phyloP scores from a whole-genome alignment of 768 basidiomycete species.

The Phanerodontia chrysosporium region DNA sequence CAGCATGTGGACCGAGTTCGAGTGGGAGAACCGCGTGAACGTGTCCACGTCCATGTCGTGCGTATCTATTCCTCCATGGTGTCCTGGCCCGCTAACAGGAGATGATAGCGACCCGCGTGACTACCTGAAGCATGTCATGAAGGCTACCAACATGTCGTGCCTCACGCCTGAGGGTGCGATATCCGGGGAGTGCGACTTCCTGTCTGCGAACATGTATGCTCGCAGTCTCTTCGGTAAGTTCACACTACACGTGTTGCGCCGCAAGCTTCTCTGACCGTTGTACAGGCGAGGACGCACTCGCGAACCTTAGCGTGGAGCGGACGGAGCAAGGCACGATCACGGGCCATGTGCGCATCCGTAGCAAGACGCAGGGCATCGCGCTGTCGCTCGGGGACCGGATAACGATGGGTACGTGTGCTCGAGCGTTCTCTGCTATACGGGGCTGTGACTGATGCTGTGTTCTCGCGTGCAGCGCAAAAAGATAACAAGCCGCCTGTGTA shows the following conservation, averaged over 20 bases:
- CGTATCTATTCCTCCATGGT: constrained; percentile 28
- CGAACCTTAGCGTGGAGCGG: constrained; percentile 90
- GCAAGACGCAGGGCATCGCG: constrained; percentile 97
- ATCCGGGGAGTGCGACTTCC: constrained; percentile 95
- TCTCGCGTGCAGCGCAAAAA: constrained; percentile 36
- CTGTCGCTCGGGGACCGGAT: constrained; percentile 90
- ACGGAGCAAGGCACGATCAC: constrained; percentile 77
- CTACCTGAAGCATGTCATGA: constrained; percentile 94
- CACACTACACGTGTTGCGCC: not conserved
- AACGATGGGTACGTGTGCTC: constrained; percentile 45
- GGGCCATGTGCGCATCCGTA: constrained; percentile 93
- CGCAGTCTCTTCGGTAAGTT: constrained; percentile 84
- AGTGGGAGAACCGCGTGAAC: constrained; percentile 99
- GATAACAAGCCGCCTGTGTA: constrained; percentile 35
- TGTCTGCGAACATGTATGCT: constrained; percentile 96
- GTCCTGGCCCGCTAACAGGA: not conserved
- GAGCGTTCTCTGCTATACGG: not conserved
- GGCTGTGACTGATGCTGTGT: constrained; percentile 8
- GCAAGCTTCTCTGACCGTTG: not conserved
- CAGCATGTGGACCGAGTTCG: constrained; percentile 99
- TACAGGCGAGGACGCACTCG: constrained; percentile 90
- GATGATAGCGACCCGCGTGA: constrained; percentile 69
- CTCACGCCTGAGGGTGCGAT: constrained; percentile 84
- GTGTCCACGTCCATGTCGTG: constrained; percentile 81
- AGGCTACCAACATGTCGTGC: constrained; percentile 95